Base-by-base conservation (phyloP, 495 filamentous ascomycete genomes). In the Talaromyces thailandensis region DNA sequence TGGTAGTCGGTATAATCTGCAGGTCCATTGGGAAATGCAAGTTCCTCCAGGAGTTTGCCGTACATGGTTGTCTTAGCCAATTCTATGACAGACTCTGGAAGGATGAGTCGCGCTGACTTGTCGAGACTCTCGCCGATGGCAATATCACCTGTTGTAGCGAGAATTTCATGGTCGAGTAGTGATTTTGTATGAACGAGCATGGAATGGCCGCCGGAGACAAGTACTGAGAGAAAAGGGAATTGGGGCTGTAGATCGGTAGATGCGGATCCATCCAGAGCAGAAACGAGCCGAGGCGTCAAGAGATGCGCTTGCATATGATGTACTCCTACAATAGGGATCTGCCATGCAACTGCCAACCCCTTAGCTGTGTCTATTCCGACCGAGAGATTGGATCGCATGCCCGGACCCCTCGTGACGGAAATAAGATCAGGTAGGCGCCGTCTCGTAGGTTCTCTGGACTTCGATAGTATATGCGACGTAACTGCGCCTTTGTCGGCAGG, bases 301-400 rank as follows among this genome's bases (percentile, higher is more conserved):
- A 93, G 85, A 72, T 98, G 94, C 14, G 93, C 94, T 70, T 97
- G 93, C 94, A 98, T 98, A 72, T 98, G 94, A 67, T 98, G 86
- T 0, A 97, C 90, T 0, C 84, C 94, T 2, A 97, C 70, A 28
- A 98, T 73, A 3, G 93, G 92, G 2, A 91, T 77, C 56, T 87
- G 80, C 90, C 88, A 93, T 35, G 88, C 92, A 26, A 89, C 75
- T 1, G 93, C 88, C 4, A 98, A 82, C 2, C 89, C 94, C 73
- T 98, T 97, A 18, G 92, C 94, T 1, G 84, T 88, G 70, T 94
- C 88, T 4, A 97, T 68, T 0, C 94, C 94, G 5, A 85, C 80
- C 4, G 84, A 79, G 4, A 98, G 78, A 66, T 86, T 86, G 14
- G 87, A 77, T 2, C 81, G 75, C 89, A 98, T 96, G 5, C 94